These are phyloP conservation scores for Aspergillus novofumigatus DNA, from an alignment of 2,329 filamentous ascomycete species.

Conservation along the genomic window DNA sequence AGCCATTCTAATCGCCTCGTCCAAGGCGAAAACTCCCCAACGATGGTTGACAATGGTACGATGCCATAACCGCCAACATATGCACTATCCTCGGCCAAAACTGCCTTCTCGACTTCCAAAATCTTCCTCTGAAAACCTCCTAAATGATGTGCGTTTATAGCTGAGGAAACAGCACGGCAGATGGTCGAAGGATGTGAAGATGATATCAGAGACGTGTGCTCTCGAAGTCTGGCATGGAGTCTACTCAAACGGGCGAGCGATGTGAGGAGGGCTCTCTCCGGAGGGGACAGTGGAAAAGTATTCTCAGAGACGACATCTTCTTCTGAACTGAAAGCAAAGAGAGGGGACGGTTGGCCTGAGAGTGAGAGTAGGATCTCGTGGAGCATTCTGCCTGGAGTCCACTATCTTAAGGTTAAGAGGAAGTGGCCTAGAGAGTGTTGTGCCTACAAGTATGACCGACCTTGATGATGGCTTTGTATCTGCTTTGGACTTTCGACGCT, in stretches of 20 bases:
- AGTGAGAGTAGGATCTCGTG: slow-evolving; percentile 97
- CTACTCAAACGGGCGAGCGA: slow-evolving; percentile 73
- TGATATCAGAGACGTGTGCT: slow-evolving; percentile 63
- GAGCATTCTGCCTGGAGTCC: slow-evolving; percentile 62
- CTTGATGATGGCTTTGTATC: slow-evolving; percentile 23
- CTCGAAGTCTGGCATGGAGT: slow-evolving; percentile 68
- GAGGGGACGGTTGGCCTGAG: slow-evolving; percentile 85
- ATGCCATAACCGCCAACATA: slow-evolving; percentile 90
- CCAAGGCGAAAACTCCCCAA: slow-evolving; percentile 85
- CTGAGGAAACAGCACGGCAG: slow-evolving; percentile 79
- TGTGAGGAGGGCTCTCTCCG: slow-evolving; percentile 76
- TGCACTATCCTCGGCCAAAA: slow-evolving; percentile 70
- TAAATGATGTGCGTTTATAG: slow-evolving; percentile 71
- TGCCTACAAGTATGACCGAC: slow-evolving; percentile 14
- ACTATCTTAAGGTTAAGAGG: slow-evolving; percentile 7
- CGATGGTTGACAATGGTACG: slow-evolving; percentile 80
- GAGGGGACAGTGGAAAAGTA: slow-evolving; percentile 59
- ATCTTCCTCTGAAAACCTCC: slow-evolving; percentile 78
- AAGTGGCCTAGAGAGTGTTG: not conserved
- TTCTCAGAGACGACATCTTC: slow-evolving; percentile 47
- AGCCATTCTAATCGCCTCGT: slow-evolving; percentile 81
- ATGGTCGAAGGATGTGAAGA: slow-evolving; percentile 72
- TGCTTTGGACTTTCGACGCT: slow-evolving; percentile 25
- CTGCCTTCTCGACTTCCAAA: slow-evolving; percentile 73
- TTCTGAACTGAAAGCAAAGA: slow-evolving; percentile 60